Percentiles rank a stretch among this genome's conserved stretches.
These are phyloP conservation scores for Parietichytrium sp. DNA, from an alignment of 108 stramenopile genomes.

Conservation along the genomic window DNA sequence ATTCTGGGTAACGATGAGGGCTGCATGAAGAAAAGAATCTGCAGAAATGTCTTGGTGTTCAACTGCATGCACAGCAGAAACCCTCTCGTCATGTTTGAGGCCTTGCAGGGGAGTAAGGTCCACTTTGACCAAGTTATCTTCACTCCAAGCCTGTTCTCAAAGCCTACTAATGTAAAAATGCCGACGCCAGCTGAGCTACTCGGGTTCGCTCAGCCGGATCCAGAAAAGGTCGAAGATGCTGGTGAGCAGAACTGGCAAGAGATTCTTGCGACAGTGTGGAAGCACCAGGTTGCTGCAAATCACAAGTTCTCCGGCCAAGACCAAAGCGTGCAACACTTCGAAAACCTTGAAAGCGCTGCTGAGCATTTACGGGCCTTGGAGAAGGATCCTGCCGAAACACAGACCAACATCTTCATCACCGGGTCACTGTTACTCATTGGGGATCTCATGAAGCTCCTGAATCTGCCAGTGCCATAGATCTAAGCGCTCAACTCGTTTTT, in stretches of 20 bases:
- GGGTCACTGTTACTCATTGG: conserved; percentile 25
- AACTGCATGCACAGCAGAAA: conserved; percentile 7
- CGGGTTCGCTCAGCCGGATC: too few relatives aligned
- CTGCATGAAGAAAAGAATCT: not conserved
- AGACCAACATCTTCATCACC: not conserved
- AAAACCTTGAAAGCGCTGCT: too few relatives aligned
- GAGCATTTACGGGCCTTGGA: not conserved
- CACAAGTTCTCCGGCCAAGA: too few relatives aligned
- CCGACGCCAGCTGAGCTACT: not conserved
- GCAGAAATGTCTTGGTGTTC: not conserved
- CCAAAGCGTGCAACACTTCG: too few relatives aligned
- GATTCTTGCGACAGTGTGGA: too few relatives aligned
- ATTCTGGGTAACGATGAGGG: too few relatives aligned
- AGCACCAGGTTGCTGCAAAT: too few relatives aligned
- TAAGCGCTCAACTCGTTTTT: not conserved
- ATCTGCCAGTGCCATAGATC: not conserved
- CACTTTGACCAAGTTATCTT: conserved; percentile 16
- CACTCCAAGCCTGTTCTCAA: not conserved
- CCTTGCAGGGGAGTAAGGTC: not conserved
- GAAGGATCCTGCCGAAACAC: not conserved
- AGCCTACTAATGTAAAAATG: not conserved
- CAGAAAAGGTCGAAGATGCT: too few relatives aligned
- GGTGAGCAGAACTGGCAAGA: too few relatives aligned
- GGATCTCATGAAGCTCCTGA: not conserved
- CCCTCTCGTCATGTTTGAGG: not conserved